Evolutionary conservation across 345 rosid species (phyloP).

Genomic region (Lenwebbia sp.): DNA sequence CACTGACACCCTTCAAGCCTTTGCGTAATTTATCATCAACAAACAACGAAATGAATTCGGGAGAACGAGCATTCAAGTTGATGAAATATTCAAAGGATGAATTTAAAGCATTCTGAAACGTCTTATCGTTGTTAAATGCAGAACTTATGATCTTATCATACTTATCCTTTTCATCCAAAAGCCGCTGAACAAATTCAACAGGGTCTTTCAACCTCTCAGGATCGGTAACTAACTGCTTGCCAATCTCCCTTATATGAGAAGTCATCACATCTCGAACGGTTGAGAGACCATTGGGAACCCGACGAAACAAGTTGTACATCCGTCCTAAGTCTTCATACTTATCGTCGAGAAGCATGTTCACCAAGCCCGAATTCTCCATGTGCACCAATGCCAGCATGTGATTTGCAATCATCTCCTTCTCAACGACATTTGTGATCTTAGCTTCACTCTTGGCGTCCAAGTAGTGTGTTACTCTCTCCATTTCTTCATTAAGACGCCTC

Average conservation of each 20-base stretch:
- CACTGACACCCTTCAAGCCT: slow-evolving; percentile 84
- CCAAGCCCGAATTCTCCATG: slow-evolving; percentile 96
- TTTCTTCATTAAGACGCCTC: slow-evolving; percentile 87
- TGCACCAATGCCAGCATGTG: slow-evolving; percentile 97
- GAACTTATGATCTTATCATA: slow-evolving; percentile 60
- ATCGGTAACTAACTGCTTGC: slow-evolving; percentile 87
- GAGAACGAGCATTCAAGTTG: slow-evolving; percentile 86
- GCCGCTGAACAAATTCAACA: slow-evolving; percentile 90
- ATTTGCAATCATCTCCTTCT: slow-evolving; percentile 96
- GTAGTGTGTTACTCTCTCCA: slow-evolving; percentile 88
- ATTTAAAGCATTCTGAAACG: slow-evolving; percentile 91
- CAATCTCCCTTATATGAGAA: slow-evolving; percentile 84
- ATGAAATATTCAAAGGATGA: slow-evolving; percentile 92
- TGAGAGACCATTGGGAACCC: slow-evolving; percentile 73
- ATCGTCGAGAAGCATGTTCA: slow-evolving; percentile 88
- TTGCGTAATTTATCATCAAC: slow-evolving; percentile 93
- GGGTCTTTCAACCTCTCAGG: slow-evolving; percentile 91
- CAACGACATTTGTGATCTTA: slow-evolving; percentile 91
- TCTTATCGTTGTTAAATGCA: slow-evolving; percentile 79
- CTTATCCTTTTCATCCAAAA: slow-evolving; percentile 86
- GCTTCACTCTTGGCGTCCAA: slow-evolving; percentile 82
- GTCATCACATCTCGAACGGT: slow-evolving; percentile 83
- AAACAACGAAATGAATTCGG: slow-evolving; percentile 88
- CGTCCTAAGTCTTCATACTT: slow-evolving; percentile 84
- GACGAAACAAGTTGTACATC: slow-evolving; percentile 81